Evolutionary conservation across 2,329 filamentous ascomycete species (phyloP).

Genomic region (Xylariaceae sp.): DNA sequence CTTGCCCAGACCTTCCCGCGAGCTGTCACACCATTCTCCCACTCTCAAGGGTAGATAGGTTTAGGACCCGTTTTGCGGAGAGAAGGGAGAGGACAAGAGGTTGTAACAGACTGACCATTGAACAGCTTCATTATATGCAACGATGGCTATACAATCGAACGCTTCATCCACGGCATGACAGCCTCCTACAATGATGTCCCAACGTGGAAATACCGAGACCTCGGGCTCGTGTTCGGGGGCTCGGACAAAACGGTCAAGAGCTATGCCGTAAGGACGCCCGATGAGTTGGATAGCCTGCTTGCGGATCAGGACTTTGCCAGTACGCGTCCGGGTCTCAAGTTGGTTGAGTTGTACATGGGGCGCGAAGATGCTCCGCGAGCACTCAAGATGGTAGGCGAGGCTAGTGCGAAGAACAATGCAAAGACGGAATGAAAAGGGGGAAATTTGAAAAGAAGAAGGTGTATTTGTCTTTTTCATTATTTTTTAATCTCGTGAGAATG

Average conservation of each 20-base stretch:
- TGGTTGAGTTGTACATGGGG: slow-evolving; percentile 80
- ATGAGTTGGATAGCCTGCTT: slow-evolving; percentile 64
- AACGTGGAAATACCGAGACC: slow-evolving; percentile 67
- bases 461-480: too few species aligned
- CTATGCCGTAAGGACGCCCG: slow-evolving; percentile 65
- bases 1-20: too few species aligned
- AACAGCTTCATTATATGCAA: slow-evolving; percentile 79
- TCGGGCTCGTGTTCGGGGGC: slow-evolving; percentile 65
- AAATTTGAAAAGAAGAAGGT: too few species aligned
- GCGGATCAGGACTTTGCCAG: slow-evolving; percentile 58
- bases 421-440: slow-evolving; percentile 21
- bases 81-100: not conserved
- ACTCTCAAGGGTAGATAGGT: not conserved
- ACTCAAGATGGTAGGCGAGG: slow-evolving; percentile 66
- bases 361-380: slow-evolving; percentile 72
- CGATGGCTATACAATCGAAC: slow-evolving; percentile 84
- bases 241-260: slow-evolving; percentile 46
- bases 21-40: too few species aligned
- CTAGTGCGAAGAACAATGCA: slow-evolving; percentile 65
- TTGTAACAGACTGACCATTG: not conserved
- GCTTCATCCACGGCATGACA: slow-evolving; percentile 80
- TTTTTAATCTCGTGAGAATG: too few species aligned
- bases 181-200: slow-evolving; percentile 77
- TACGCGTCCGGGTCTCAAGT: slow-evolving; percentile 51
- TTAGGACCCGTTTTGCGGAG: not conserved